Base-by-base conservation (phyloP, 2,329 filamentous ascomycete species). In the Epichloe festucae region DNA sequence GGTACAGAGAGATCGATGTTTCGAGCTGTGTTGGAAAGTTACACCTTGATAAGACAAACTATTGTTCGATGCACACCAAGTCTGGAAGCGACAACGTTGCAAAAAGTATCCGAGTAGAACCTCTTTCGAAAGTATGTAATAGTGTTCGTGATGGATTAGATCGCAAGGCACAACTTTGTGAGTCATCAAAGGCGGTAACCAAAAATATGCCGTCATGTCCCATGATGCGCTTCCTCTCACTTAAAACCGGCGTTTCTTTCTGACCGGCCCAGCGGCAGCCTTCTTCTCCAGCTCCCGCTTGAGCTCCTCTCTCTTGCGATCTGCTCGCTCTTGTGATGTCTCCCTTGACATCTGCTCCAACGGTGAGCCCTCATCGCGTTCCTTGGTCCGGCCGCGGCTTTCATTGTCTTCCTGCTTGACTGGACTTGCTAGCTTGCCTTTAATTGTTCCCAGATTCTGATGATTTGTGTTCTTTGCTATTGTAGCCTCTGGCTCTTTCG, bases 191-290 rank as follows among this genome's bases (percentile, higher is more conserved):
- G 4, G 31, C 31, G 31, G 31, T 11, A 11, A 4, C 31, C 31
- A 31, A 2, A 4, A 10, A 31, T 35, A 8, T 19, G 31, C 34
- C 2, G 12, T 36, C 27, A 8, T 17, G 19, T 15, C 21, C 40
- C 19, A 14, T n/a, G 15, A 36, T 19, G 5, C 35, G 19, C 10
- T 36, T 38, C 6, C 8, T n/a, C 17, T 19, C 12, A 10, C 3
- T 23, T 60, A 81, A 54, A 80, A 80, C 48, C 70, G 75, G 43
- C 77, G 67, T 64, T 78, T 80, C 67, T 81, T 81, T 62, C 73
- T 77, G 6, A 66, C 68, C 4, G 77, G 77, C 1, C 72, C 73
- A 17, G 70, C 70, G 0, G 72, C 68, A 3, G 70, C 70, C 58
- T 75, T 76, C 53, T 61, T 71, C 55, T 77, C 71, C 14, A 78